These are phyloP conservation scores for Hymenoscyphus infarciens DNA, from an alignment of 2,329 filamentous ascomycete genomes.

Conservation along the genomic window DNA sequence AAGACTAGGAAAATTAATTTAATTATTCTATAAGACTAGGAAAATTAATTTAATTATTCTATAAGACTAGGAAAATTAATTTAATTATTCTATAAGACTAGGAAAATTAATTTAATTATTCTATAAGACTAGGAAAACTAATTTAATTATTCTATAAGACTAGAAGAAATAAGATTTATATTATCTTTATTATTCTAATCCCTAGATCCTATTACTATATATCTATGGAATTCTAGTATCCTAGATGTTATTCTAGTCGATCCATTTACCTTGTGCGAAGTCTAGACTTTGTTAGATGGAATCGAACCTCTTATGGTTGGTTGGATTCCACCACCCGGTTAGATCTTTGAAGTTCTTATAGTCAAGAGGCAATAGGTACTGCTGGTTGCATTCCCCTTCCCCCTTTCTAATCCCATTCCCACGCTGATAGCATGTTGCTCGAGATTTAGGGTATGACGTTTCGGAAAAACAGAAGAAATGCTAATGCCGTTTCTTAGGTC, in stretches of 20 bases:
- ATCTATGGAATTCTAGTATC: background rate
- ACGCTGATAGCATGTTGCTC: too few relatives aligned
- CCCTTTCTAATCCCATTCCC: background rate
- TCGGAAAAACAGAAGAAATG: background rate
- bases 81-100: too few relatives aligned
- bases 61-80: too few relatives aligned
- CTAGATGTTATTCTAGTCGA: background rate
- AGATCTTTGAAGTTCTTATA: background rate
- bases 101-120: too few relatives aligned
- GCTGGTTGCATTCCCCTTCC: background rate
- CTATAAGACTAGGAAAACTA: too few relatives aligned
- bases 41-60: too few relatives aligned
- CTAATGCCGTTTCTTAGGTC: background rate
- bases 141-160: too few relatives aligned
- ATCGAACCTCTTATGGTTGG: background rate
- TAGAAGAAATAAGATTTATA: too few relatives aligned
- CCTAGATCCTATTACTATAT: background rate
- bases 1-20: too few relatives aligned
- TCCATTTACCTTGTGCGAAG: background rate
- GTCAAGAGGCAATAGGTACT: background rate
- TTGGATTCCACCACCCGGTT: background rate
- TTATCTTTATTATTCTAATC: too few relatives aligned
- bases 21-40: too few relatives aligned
- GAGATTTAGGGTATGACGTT: background rate
- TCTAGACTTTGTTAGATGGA: background rate